Conservation (phyloP, 129 eudicot species). For the Cynara cardunculus region DNA sequence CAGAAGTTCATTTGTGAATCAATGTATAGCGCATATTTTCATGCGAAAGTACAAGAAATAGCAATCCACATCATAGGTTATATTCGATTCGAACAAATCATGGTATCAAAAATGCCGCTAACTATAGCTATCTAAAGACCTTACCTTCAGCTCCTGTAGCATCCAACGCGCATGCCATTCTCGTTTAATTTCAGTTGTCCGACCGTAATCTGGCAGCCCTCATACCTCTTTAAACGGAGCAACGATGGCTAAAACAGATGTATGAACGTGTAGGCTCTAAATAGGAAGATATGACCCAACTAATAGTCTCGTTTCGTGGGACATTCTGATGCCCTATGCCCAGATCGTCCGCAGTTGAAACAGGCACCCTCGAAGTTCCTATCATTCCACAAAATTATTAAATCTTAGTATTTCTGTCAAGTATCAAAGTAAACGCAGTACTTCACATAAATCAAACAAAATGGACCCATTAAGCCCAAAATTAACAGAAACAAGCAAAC, state of each 20-base stretch:
- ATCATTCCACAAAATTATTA: slow-evolving; percentile 5
- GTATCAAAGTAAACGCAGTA: too few species aligned
- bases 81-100: slow-evolving; percentile 16
- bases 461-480: too few species aligned
- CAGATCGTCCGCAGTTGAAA: slow-evolving; percentile 77
- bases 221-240: slow-evolving; percentile 12
- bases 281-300: slow-evolving; percentile 11
- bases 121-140: slow-evolving; percentile 31
- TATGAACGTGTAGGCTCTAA: slow-evolving; percentile 29
- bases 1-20: background rate
- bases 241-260: slow-evolving; percentile 23
- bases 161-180: slow-evolving; percentile 13
- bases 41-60: slow-evolving; percentile 12
- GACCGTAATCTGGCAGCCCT: slow-evolving; percentile 8
- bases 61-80: slow-evolving; percentile 7
- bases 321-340: slow-evolving; percentile 93
- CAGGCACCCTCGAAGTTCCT: slow-evolving; percentile 95
- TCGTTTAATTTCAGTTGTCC: background rate
- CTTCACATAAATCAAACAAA: background rate
- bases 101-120: slow-evolving; percentile 27
- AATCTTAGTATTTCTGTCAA: background rate
- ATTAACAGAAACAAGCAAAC: too few species aligned
- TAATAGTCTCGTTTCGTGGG: slow-evolving; percentile 59
- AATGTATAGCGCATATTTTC: slow-evolving; percentile 20
- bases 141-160: slow-evolving; percentile 20